phyloP scores from a whole-genome alignment of 1,284 basidiomycete genomes.

The Cerioporus squamosus region DNA sequence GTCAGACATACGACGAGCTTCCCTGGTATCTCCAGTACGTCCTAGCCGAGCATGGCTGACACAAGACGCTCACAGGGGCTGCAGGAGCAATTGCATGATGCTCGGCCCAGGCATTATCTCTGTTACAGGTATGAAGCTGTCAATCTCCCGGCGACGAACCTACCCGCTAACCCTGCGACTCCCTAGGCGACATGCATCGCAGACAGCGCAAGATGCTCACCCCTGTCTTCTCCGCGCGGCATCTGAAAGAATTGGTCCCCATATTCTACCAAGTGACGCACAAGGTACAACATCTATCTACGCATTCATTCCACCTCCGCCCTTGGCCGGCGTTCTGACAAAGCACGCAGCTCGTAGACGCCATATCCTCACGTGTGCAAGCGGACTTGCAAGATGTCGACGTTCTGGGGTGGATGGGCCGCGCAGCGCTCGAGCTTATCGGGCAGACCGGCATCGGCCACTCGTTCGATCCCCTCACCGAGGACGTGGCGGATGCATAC shows the following conservation, averaged over 20 bases:
- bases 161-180: too few species aligned
- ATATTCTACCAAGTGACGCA: conserved; percentile 12
- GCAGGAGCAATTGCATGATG: conserved; percentile 7
- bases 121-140: conserved; percentile 1
- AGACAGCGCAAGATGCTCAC: conserved; percentile 20
- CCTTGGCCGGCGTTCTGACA: too few species aligned
- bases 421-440: conserved; percentile 43
- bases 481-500: conserved; percentile 34
- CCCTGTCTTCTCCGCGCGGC: conserved; percentile 12
- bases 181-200: conserved; percentile 8
- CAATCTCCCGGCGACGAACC: too few species aligned
- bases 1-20: conserved; percentile 19
- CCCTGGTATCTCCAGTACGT: conserved; percentile 15
- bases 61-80: not conserved
- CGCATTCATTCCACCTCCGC: not conserved
- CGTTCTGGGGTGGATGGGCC: conserved; percentile 39
- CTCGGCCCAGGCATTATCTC: conserved; percentile 9
- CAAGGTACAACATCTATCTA: conserved; percentile 1
- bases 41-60: too few species aligned
- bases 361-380: conserved; percentile 22
- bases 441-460: conserved; percentile 44
- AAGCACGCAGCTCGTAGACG: conserved; percentile 23
- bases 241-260: conserved; percentile 12
- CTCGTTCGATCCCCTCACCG: conserved; percentile 40
- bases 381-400: conserved; percentile 33